A percentile compares a stretch with the other conserved stretches of the same genome.
Conservation (phyloP, 2,329 filamentous ascomycete species). For the Didymella pomorum region DNA sequence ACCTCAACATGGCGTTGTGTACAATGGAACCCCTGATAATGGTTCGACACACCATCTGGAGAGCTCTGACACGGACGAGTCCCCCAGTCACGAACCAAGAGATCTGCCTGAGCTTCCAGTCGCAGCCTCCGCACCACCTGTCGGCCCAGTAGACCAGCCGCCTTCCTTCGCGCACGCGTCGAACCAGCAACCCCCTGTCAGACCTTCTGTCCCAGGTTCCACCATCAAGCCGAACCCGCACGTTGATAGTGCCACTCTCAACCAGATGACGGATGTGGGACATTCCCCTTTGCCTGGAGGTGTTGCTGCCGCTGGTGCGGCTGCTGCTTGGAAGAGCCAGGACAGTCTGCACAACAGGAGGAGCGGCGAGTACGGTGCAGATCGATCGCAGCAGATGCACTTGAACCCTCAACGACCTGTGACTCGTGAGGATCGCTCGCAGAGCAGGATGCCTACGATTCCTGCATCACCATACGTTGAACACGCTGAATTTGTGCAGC, state of each 20-base stretch:
- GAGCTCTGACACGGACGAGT: slow-evolving; percentile 42
- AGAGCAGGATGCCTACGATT: slow-evolving; percentile 55
- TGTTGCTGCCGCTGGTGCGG: slow-evolving; percentile 50
- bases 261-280: slow-evolving; percentile 77
- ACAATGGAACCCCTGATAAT: slow-evolving; percentile 26
- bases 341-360: slow-evolving; percentile 43
- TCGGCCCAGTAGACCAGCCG: slow-evolving; percentile 78
- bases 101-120: slow-evolving; percentile 46
- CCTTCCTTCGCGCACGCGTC: slow-evolving; percentile 82
- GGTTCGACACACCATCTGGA: slow-evolving; percentile 37
- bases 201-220: slow-evolving; percentile 74
- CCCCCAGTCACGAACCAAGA: slow-evolving; percentile 36
- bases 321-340: slow-evolving; percentile 51
- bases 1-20: slow-evolving; percentile 48
- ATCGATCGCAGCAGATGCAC: slow-evolving; percentile 33
- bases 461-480: slow-evolving; percentile 56
- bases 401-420: slow-evolving; percentile 60
- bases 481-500: slow-evolving; percentile 49
- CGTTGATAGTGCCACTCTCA: slow-evolving; percentile 81
- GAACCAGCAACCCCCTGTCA: slow-evolving; percentile 71
- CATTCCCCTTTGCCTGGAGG: slow-evolving; percentile 56
- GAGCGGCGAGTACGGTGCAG: slow-evolving; percentile 43
- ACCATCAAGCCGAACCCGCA: slow-evolving; percentile 82
- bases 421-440: slow-evolving; percentile 61
- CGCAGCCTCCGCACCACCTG: slow-evolving; percentile 58